Evolutionary conservation across 1,139 yeast species (phyloP).

Genomic region (Hyphopichia khmerensis): DNA sequence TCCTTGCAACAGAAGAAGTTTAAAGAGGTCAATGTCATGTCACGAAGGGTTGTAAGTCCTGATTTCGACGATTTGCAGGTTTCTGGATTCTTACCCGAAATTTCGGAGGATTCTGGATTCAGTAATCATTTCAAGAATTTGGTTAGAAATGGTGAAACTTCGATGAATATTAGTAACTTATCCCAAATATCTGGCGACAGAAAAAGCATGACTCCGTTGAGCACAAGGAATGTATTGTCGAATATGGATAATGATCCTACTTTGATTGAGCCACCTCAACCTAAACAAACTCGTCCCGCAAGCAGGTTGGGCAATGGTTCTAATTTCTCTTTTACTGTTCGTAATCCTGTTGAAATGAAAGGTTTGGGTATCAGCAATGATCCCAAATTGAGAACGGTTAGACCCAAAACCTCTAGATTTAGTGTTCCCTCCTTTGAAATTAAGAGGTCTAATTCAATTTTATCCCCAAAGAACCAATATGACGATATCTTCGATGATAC

Average conservation of each 20-base stretch:
- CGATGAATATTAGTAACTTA: slow-evolving; percentile 16
- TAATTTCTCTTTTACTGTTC: slow-evolving; percentile 1
- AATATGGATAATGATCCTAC: slow-evolving; percentile 20
- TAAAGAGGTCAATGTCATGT: slow-evolving; percentile 44
- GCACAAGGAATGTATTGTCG: slow-evolving; percentile 28
- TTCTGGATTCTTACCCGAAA: slow-evolving; percentile 44
- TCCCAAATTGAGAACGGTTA: slow-evolving; percentile 4
- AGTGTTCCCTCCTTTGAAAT: slow-evolving; percentile 48
- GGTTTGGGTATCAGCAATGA: not conserved
- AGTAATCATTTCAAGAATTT: slow-evolving; percentile 34
- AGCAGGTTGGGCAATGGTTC: slow-evolving; percentile 1
- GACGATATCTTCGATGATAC: slow-evolving; percentile 44
- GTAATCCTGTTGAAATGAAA: not conserved
- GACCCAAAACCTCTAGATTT: slow-evolving; percentile 27
- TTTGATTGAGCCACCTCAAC: slow-evolving; percentile 23
- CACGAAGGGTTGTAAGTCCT: slow-evolving; percentile 43
- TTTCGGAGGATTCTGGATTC: slow-evolving; percentile 50
- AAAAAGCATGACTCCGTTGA: slow-evolving; percentile 26
- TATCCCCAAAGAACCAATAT: slow-evolving; percentile 39
- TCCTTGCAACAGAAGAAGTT: slow-evolving; percentile 31
- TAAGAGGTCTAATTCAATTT: slow-evolving; percentile 32
- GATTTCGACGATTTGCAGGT: slow-evolving; percentile 37
- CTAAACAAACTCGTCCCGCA: slow-evolving; percentile 5
- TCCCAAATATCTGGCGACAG: slow-evolving; percentile 21
- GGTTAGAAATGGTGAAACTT: slow-evolving; percentile 19